A percentile compares a stretch with the other conserved stretches of the same genome.
Conservation (phyloP, 306 rosid species). For the Echinosophora koreensis region DNA sequence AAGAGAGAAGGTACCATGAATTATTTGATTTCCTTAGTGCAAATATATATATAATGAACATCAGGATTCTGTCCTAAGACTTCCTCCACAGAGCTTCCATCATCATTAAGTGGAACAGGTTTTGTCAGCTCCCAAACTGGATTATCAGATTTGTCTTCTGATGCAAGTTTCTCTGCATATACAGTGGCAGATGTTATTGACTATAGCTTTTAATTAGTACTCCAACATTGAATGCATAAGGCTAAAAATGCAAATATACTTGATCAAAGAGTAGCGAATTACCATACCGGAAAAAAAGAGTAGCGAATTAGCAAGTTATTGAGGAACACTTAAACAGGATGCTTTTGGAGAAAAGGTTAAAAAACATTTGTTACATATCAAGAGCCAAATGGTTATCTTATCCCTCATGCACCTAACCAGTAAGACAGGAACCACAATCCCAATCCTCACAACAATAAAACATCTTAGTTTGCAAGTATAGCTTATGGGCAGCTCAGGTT, state of each 20-base stretch:
- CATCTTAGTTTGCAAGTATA: constrained; percentile 9
- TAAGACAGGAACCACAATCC: constrained; percentile 7
- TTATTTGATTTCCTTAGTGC: constrained; percentile 66
- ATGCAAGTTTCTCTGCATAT: constrained; percentile 71
- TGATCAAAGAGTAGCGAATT: constrained; percentile 3
- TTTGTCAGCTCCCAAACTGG: constrained; percentile 79
- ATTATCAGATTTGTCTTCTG: constrained; percentile 56
- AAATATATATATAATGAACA: constrained; percentile 78
- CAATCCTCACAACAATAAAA: constrained; percentile 23
- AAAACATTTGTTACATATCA: constrained; percentile 11
- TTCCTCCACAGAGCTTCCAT: constrained; percentile 68
- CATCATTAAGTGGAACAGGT: constrained; percentile 72
- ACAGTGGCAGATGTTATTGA: constrained; percentile 11
- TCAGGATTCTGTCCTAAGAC: constrained; percentile 74
- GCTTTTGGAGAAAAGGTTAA: background rate
- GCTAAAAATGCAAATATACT: background rate
- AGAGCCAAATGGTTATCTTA: background rate
- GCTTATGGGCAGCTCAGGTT: background rate
- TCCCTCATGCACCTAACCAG: constrained; percentile 27
- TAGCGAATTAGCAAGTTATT: constrained; percentile 10
- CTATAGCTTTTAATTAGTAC: background rate
- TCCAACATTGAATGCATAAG: constrained; percentile 31
- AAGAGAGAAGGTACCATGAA: constrained; percentile 9
- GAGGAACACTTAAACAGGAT: constrained; percentile 21
- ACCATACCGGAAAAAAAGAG: too few relatives aligned